phyloP scores from a whole-genome alignment of 2,329 filamentous ascomycete species.

The Fusarium acutatum region DNA sequence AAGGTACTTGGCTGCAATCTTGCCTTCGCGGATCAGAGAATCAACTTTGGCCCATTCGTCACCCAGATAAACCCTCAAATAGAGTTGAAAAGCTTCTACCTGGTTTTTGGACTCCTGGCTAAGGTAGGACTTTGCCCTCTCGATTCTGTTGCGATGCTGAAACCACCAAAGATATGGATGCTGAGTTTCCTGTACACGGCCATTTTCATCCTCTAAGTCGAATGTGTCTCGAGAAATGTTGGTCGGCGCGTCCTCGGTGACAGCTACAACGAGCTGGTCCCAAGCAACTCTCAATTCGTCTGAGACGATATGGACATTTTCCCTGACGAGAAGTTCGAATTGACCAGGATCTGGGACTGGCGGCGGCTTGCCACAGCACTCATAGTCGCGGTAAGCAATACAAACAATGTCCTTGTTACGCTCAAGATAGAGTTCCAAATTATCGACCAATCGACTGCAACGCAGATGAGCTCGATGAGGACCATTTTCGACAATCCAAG shows the following conservation, averaged over 20 bases:
- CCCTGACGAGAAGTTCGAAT: rapidly evolving
- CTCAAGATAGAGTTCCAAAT: not conserved
- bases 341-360: rapidly evolving
- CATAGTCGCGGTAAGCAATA: not conserved
- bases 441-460: not conserved
- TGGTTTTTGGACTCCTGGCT: not conserved
- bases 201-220: rapidly evolving
- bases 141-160: not conserved
- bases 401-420: not conserved
- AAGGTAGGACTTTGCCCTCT: rapidly evolving
- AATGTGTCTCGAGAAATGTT: rapidly evolving
- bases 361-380: not conserved
- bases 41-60: not conserved
- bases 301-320: rapidly evolving
- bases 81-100: not conserved
- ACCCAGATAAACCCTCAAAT: not conserved
- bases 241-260: rapidly evolving
- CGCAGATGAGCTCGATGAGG: not conserved
- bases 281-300: not conserved
- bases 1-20: not conserved
- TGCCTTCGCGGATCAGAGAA: not conserved
- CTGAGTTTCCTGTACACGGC: rapidly evolving
- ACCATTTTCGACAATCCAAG: not conserved
- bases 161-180: not conserved
- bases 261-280: not conserved